Base-by-base conservation (phyloP, 2,329 filamentous ascomycete genomes). In the Calonectria hongkongensis region DNA sequence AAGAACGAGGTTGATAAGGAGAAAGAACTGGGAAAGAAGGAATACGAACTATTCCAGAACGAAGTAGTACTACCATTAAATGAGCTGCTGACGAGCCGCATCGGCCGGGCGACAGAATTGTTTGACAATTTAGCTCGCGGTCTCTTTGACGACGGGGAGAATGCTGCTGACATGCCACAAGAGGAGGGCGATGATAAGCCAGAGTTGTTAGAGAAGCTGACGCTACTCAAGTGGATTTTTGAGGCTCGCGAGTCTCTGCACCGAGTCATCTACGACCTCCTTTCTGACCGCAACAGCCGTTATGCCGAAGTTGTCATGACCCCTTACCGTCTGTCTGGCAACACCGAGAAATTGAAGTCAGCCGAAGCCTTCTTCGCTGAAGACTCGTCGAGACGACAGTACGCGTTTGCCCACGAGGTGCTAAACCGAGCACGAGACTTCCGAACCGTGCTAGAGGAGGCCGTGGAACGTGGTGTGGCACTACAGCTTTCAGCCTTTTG, bases 171-270 rank as follows among this genome's bases (percentile, higher is more conserved):
- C 79, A 92, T 95, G 83, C 94, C 95, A 0, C 96, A 98, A 82
- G 95, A 98, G 83, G 96, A 98, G 85, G 96, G 97, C 21, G 96
- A 98, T 78, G 96, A 98, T 82, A 93, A 96, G 81, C 97, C 97
- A 0, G 97, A 99, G 83, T 89, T 98, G 0, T 87, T 98, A 2
- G 97, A 99, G 84, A 98, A 98, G 84, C 88, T 99, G 15, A 98
- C 96, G 0, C 90, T 98, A 60, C 88, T 98, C 16, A 99, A 98
- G 81, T 98, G 97, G 96, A 92, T 98, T 10, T 98, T 98, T 79
- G 97, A 99, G 82, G 94, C 94, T 1, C 92, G 96, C n/a, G 97
- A 99, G 84, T 89, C 91, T 58, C 88, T 98, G 10, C 93, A 98
- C 85, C 92, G 94, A 51, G 94, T 95, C 79, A 90, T 96, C 66